A percentile compares a stretch with the other conserved stretches of the same genome.
Conservation (phyloP, 495 filamentous ascomycete species). For the Geopyxis carbonaria region DNA sequence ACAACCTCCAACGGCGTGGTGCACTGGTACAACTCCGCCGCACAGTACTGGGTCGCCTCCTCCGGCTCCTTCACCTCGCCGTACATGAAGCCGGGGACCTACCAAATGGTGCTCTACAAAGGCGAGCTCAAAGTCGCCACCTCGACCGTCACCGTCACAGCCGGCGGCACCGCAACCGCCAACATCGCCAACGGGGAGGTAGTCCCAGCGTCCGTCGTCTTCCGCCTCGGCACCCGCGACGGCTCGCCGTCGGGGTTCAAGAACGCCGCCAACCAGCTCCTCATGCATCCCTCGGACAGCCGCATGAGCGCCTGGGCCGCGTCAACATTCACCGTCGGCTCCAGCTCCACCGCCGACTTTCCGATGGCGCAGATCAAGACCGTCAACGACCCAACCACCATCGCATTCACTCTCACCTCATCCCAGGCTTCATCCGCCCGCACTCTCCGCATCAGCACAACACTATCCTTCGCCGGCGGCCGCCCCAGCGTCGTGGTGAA, state of each 20-base stretch:
- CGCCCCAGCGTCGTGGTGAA: slow-evolving; percentile 37
- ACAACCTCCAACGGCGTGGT: slow-evolving; percentile 36
- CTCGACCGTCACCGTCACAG: slow-evolving; percentile 36
- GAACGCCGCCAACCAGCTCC: slow-evolving; percentile 46
- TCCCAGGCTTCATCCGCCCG: slow-evolving; percentile 33
- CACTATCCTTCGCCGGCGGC: slow-evolving; percentile 41
- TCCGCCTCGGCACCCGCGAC: slow-evolving; percentile 48
- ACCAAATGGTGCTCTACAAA: slow-evolving; percentile 51
- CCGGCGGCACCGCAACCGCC: slow-evolving; percentile 35
- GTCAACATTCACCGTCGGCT: slow-evolving; percentile 42
- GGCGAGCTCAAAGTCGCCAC: slow-evolving; percentile 42
- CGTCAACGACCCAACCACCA: slow-evolving; percentile 44
- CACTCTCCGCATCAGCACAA: slow-evolving; percentile 47
- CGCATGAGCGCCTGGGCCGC: slow-evolving; percentile 45
- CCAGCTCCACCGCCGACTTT: slow-evolving; percentile 34
- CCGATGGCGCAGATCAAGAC: slow-evolving; percentile 50
- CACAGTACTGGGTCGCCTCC: slow-evolving; percentile 46
- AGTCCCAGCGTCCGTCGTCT: slow-evolving; percentile 35
- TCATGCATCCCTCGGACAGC: slow-evolving; percentile 49
- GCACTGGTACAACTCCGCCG: slow-evolving; percentile 46
- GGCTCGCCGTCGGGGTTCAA: slow-evolving; percentile 47
- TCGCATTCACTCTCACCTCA: slow-evolving; percentile 39
- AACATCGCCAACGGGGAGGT: slow-evolving; percentile 37
- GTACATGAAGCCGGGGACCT: slow-evolving; percentile 48
- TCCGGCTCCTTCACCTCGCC: slow-evolving; percentile 43